phyloP scores from a whole-genome alignment of 1,139 yeast genomes.

The Wickerhamiella infanticola region DNA sequence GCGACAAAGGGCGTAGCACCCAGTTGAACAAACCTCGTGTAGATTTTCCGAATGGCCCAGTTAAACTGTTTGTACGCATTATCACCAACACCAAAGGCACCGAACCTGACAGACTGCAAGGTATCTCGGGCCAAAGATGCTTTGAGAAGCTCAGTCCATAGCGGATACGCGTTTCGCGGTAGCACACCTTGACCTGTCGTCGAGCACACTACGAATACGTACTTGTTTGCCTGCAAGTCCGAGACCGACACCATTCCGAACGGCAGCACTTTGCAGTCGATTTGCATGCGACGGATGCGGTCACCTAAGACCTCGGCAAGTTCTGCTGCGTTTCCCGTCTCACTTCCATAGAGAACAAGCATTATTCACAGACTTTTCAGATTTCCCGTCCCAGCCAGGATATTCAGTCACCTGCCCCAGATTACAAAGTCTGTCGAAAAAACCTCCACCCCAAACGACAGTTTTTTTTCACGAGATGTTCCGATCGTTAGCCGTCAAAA shows the following conservation, averaged over 20 bases:
- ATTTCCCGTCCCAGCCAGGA: not conserved
- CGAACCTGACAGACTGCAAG: slow-evolving; percentile 44
- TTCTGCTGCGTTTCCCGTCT: slow-evolving; percentile 86
- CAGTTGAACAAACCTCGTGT: slow-evolving; percentile 57
- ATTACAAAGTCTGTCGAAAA: not conserved
- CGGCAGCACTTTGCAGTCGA: slow-evolving; percentile 33
- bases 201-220: slow-evolving; percentile 56
- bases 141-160: slow-evolving; percentile 61
- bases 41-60: slow-evolving; percentile 71
- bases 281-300: slow-evolving; percentile 25
- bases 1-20: slow-evolving; percentile 63
- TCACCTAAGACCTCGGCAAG: slow-evolving; percentile 50
- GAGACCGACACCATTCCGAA: slow-evolving; percentile 47
- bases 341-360: slow-evolving; percentile 63
- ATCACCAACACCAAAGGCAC: slow-evolving; percentile 89
- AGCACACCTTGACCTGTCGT: slow-evolving; percentile 95
- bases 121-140: slow-evolving; percentile 45
- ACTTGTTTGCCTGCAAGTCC: slow-evolving; percentile 26
- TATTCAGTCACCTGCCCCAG: not conserved
- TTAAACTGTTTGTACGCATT: slow-evolving; percentile 77
- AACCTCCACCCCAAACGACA: not conserved
- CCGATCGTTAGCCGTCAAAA: slow-evolving; percentile 1
- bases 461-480: not conserved
- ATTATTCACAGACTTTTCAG: not conserved
- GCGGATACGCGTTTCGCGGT: slow-evolving; percentile 57